These are phyloP conservation scores for Penicillium griseofulvum DNA, from an alignment of 2,329 filamentous ascomycete species.

Conservation along the genomic window DNA sequence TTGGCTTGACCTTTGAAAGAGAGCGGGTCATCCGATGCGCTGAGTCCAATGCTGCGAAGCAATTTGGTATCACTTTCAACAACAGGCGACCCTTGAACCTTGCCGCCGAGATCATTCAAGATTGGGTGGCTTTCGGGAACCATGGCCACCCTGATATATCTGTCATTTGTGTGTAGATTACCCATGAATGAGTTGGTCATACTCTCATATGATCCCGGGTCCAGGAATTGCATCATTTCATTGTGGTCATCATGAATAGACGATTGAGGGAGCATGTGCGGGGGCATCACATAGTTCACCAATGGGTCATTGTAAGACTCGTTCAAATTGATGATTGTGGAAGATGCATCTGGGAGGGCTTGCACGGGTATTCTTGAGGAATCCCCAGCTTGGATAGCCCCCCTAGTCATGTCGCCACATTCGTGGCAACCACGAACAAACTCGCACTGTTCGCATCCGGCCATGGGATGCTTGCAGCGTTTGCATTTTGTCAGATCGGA, in stretches of 20 bases:
- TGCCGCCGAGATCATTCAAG: not conserved
- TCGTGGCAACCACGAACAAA: not conserved
- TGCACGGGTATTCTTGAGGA: not conserved
- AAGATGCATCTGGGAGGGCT: not conserved
- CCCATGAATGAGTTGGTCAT: not conserved
- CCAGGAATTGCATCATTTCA: not conserved
- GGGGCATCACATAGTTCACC: too few species aligned
- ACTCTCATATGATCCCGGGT: not conserved
- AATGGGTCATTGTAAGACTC: not conserved
- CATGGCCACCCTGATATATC: not conserved
- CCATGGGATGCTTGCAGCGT: not conserved
- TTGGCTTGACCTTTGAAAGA: not conserved
- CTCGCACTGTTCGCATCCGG: not conserved
- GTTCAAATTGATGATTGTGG: not conserved
- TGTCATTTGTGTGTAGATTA: not conserved
- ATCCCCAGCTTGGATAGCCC: not conserved
- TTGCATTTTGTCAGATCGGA: not conserved
- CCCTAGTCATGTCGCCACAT: not conserved
- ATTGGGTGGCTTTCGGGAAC: not conserved
- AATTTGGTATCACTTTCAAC: not conserved
- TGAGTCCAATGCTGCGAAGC: not conserved
- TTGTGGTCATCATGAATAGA: not conserved
- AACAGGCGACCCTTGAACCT: not conserved
- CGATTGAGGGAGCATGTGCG: not conserved
- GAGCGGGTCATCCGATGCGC: not conserved